phyloP scores from a whole-genome alignment of 2,329 filamentous ascomycete species.

The Sclerotinia spermophila region DNA sequence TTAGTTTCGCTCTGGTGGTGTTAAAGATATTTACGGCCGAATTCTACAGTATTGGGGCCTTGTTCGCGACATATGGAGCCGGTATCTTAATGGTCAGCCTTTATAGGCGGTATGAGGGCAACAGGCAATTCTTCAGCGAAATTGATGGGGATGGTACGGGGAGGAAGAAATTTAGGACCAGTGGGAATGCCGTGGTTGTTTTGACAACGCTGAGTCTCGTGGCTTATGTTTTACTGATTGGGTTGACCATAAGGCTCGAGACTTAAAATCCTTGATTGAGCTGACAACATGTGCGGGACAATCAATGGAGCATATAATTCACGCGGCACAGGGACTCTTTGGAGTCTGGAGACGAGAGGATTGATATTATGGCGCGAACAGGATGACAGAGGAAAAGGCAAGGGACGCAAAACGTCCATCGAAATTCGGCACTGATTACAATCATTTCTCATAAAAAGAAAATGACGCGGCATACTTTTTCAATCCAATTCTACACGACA shows the following conservation, averaged over 20 bases:
- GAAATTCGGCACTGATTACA: background rate
- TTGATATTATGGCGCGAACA: background rate
- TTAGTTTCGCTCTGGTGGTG: conserved; percentile 90
- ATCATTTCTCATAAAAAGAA: background rate
- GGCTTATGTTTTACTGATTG: conserved; percentile 55
- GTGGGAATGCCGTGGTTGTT: conserved; percentile 58
- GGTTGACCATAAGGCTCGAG: conserved; percentile 47
- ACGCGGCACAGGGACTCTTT: background rate
- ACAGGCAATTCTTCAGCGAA: conserved; percentile 82
- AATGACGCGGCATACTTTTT: background rate
- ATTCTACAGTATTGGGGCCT: conserved; percentile 94
- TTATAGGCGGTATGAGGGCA: conserved; percentile 86
- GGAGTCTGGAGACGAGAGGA: background rate
- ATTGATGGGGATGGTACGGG: conserved; percentile 40
- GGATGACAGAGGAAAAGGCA: background rate
- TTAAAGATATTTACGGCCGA: conserved; percentile 95
- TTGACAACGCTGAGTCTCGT: conserved; percentile 54
- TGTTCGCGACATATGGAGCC: conserved; percentile 88
- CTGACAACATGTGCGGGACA: conserved; percentile 8
- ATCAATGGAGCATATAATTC: conserved; percentile 2
- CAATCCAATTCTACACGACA: background rate
- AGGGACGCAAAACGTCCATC: background rate
- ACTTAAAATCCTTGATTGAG: conserved; percentile 21
- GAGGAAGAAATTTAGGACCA: conserved; percentile 58
- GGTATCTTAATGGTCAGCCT: conserved; percentile 78